Percentiles rank a stretch among this genome's conserved stretches.
phyloP scores from a whole-genome alignment of 192 early-diverging fungal genomes.

The Rhizophagus sp. region DNA sequence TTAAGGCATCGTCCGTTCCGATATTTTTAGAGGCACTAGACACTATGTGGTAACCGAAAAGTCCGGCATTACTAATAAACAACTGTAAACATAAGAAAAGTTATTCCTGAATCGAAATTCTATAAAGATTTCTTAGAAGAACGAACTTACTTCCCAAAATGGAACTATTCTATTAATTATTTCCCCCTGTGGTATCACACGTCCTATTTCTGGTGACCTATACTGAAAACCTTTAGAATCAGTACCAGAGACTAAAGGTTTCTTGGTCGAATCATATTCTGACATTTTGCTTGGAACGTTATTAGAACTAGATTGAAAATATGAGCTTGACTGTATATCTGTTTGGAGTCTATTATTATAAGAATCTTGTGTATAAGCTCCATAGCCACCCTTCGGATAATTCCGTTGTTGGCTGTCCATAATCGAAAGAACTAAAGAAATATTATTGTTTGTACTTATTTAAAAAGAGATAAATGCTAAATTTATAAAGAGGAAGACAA shows the following conservation, averaged over 20 bases:
- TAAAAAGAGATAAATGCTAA: too few species aligned
- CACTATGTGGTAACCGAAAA: constrained; percentile 17
- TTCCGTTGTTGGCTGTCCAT: background rate
- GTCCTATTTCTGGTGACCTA: background rate
- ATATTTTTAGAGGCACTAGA: constrained; percentile 3
- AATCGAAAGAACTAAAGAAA: background rate
- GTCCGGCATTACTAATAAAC: background rate
- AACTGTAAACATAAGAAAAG: constrained; percentile 2
- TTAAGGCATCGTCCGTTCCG: background rate
- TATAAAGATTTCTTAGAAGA: background rate
- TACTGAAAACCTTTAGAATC: constrained; percentile 15
- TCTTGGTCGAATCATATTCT: background rate
- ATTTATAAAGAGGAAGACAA: background rate
- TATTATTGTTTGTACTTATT: too few species aligned
- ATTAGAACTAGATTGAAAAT: background rate
- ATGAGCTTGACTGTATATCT: background rate
- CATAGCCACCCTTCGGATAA: background rate
- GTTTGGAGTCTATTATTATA: background rate
- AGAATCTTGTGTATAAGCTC: background rate
- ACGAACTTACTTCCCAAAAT: constrained; percentile 27
- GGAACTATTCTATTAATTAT: constrained; percentile 13
- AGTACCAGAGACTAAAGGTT: background rate
- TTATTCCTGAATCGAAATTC: background rate
- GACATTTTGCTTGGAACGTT: background rate
- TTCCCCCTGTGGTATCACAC: constrained; percentile 22